Percentiles rank a stretch among this genome's conserved stretches.
Evolutionary conservation across 1,139 yeast species (phyloP).

Genomic region (Kodamaea plutei): DNA sequence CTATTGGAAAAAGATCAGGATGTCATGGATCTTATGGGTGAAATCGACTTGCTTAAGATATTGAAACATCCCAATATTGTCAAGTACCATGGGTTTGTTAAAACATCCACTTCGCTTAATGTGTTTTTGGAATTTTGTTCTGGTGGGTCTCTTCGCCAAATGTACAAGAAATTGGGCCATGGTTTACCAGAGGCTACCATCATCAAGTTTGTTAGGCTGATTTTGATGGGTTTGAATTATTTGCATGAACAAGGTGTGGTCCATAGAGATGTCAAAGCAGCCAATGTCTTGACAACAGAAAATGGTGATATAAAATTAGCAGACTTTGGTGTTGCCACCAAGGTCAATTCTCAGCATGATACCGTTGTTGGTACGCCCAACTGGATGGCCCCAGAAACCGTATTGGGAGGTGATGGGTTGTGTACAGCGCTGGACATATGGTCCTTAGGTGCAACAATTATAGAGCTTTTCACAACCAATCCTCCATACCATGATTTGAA

Average conservation of each 20-base stretch:
- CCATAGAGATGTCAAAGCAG: conserved; percentile 78
- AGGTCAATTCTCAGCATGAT: conserved; percentile 38
- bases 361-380: conserved; percentile 68
- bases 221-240: conserved; percentile 66
- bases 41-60: conserved; percentile 77
- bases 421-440: conserved; percentile 85
- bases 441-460: conserved; percentile 94
- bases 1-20: conserved; percentile 48
- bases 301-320: conserved; percentile 64
- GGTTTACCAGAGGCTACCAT: conserved; percentile 61
- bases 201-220: conserved; percentile 60
- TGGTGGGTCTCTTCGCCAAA: conserved; percentile 76
- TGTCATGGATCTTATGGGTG: conserved; percentile 63
- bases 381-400: conserved; percentile 88
- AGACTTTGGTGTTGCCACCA: conserved; percentile 77
- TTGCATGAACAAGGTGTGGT: conserved; percentile 70
- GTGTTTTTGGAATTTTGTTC: conserved; percentile 76
- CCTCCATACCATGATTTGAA: conserved; percentile 85
- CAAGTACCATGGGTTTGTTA: conserved; percentile 83
- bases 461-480: conserved; percentile 78
- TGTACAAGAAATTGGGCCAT: conserved; percentile 53
- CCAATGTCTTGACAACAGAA: conserved; percentile 62
- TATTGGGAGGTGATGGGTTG: conserved; percentile 73
- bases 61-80: conserved; percentile 84
- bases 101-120: conserved; percentile 60